Evolutionary conservation across 371 early-diverging fungal species (phyloP).

Genomic region (Apophysomyces sp.): DNA sequence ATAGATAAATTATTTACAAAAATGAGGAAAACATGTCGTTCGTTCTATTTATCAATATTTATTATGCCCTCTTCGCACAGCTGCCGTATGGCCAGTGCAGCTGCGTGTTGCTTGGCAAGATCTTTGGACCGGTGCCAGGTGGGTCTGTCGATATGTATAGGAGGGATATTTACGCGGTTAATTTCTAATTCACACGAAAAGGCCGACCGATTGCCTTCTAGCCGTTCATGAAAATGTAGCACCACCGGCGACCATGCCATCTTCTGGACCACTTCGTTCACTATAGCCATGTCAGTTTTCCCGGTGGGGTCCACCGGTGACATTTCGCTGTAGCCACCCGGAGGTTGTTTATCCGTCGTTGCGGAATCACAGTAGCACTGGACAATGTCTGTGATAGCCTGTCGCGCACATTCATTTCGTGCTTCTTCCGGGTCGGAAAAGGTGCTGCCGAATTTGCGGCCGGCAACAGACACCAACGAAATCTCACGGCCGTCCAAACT

Average conservation of each 20-base stretch:
- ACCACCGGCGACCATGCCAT: not conserved
- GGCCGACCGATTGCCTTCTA: not conserved
- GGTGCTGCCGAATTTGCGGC: not conserved
- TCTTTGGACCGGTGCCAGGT: not conserved
- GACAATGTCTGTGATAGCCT: not conserved
- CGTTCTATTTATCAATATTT: not conserved
- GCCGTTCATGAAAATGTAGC: not conserved
- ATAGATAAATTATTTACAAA: too few relatives aligned
- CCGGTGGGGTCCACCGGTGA: not conserved
- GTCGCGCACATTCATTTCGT: not conserved
- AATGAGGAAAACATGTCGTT: too few relatives aligned
- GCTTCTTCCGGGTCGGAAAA: not conserved
- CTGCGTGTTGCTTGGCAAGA: not conserved
- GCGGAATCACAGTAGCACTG: not conserved
- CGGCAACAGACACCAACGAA: not conserved
- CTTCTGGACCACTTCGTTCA: not conserved
- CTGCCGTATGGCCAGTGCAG: not conserved
- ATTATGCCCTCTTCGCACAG: not conserved
- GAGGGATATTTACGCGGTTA: not conserved
- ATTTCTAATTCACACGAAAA: not conserved
- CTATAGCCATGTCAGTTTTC: not conserved
- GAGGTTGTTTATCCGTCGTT: not conserved
- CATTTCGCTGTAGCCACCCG: not conserved
- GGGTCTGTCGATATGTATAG: not conserved
- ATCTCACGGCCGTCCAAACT: not conserved